phyloP scores from a whole-genome alignment of 177 flowering plant species.

The Telopea speciosissima region DNA sequence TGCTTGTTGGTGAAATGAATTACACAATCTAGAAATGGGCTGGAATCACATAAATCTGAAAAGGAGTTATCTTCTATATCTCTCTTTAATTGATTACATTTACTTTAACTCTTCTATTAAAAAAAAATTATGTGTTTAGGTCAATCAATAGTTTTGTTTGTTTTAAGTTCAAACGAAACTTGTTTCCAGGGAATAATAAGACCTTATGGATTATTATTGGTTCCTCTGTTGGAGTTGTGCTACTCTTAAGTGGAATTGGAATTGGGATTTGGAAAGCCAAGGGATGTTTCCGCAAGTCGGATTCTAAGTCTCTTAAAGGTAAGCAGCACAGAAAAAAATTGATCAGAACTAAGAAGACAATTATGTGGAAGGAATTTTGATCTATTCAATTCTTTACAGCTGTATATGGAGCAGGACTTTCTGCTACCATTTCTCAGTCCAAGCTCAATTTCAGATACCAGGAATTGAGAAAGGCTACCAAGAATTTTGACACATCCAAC shows the following conservation, averaged over 20 bases:
- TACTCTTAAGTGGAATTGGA: conserved; percentile 10
- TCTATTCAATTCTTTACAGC: conserved; percentile 4
- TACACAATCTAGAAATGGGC: no score
- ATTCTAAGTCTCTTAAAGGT: conserved; percentile 8
- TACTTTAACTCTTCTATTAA: no score
- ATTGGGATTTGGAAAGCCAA: conserved; percentile 12
- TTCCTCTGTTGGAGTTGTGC: conserved; percentile 6
- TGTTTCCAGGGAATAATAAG: conserved; percentile 10
- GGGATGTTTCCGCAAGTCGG: background rate
- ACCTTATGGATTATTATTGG: conserved; percentile 10
- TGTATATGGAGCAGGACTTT: conserved; percentile 5
- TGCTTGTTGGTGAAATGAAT: no score
- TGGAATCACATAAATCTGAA: no score
- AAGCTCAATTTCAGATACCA: conserved; percentile 8
- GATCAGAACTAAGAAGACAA: background rate
- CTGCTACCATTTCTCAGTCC: conserved; percentile 6
- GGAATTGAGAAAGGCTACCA: conserved; percentile 11
- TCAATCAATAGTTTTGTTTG: background rate
- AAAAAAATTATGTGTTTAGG: background rate
- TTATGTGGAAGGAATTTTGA: background rate
- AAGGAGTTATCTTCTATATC: no score
- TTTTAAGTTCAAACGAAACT: background rate
- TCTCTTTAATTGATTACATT: no score
- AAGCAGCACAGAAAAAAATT: conserved; percentile 3
- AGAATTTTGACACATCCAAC: conserved; percentile 11